Evolutionary conservation across 768 basidiomycete species (phyloP), one percentile per base, ranked within the genome.

Genomic region (Flagelloscypha sp.): DNA sequence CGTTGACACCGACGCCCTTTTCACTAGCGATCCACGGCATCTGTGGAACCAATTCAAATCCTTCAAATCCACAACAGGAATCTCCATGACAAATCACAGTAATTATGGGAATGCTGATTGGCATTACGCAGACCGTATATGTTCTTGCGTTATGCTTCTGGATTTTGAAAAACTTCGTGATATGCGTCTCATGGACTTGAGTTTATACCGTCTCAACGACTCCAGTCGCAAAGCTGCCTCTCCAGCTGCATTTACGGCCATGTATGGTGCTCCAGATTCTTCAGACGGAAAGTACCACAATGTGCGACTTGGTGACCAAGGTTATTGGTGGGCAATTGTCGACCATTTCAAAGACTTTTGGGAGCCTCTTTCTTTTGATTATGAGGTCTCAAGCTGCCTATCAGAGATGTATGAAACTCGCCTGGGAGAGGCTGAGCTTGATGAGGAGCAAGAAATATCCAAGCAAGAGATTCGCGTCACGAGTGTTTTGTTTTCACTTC

Each of bases 321-420:
- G 66, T 3, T 72, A 67, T 41, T 72, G 66, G 66, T 72, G 68
- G 68, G 68, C 70, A 30, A 67, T 72, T 40, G 61, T 70, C 13
- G 57, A 58, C 40, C 50, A 65, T 38, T 56, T 54, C 24, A 54
- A 50, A 10, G 62, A 67, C 22, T 46, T 71, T 6, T 66, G 63
- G 38, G 55, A 60, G 43, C 66, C 61, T 25, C 47, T 72, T 35
- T 54, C 52, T 37, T 67, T 53, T 44, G 68, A 69, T 40, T 72
- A 63, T 48, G 69, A 72, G 50, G 58, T 71, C 15, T 63, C 67
- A 12, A 68, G 62, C 44, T 72, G 70, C 42, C 48, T 72, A 33
- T 40, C 69, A 37, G 65, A 70, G 42, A 67, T 59, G 34, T 72
- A 72, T 48, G 42, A 43, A 31, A 62, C 59, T 9, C 61, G 62